Evolutionary conservation across 2,329 filamentous ascomycete genomes (phyloP), one percentile per base, ranked within the genome.

Genomic region (Xenosphaeropsis pyriputrescens): DNA sequence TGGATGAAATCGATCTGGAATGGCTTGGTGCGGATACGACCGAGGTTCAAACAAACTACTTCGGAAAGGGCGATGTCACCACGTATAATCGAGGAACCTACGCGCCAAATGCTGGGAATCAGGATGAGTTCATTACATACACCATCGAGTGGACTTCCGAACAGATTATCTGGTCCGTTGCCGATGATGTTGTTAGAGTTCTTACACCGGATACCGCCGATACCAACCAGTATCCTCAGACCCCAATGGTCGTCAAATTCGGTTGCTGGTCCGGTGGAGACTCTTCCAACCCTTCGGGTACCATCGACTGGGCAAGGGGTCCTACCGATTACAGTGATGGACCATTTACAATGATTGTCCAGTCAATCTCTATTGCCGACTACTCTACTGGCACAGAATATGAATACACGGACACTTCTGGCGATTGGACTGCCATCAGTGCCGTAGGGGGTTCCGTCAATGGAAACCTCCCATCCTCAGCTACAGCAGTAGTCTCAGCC

Each of bases 1-100:
- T 95, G 33, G 91, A 98, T 59, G 91, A 98, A 64, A 93, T 98
- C 53, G 91, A 98, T 58, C 83, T 89, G 65, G 91, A 98, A 60
- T 96, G 88, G 85, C 72, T 98, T 17, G 91, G 91, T 41, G 75
- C 79, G 39, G 72, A 84, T 53, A 61, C 70, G 45, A 64, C 66
- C 40, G 69, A 93, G 58, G 83, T 94, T n/a, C 91, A 98, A 61
- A 82, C 78, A 49, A 98, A 98, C 62, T 98, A 93, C 63, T 98
- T 98, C 50, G 85, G 86, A 57, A 94, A 96, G 60, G 91, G 89
- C 38, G 70, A 83, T 48, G 88, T 85, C 0, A 79, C 72, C 19
- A 72, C 72, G n/a, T 93, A 89, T 65, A 85, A 93, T 61, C 81
- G 91, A 39, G 88, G 85, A 44, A 78, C 82, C 41, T 88, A 85